Percentiles rank a stretch among this genome's conserved stretches.
These are phyloP conservation scores for Phialocephala subalpina DNA, from an alignment of 2,329 filamentous ascomycete species.

Conservation along the genomic window DNA sequence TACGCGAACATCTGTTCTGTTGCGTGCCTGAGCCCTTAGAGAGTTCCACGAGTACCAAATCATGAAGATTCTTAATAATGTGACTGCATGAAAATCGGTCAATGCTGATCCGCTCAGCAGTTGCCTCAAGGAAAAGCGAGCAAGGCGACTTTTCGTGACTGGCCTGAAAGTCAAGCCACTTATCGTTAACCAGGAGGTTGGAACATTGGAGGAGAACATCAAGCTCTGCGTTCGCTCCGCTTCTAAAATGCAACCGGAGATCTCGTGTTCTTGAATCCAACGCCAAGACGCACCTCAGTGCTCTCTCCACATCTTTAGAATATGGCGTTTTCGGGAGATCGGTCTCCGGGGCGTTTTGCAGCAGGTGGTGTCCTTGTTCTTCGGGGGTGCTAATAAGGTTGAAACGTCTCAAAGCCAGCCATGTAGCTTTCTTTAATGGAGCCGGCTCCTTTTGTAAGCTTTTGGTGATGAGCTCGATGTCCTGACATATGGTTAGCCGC, in stretches of 20 bases:
- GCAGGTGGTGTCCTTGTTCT: constrained; percentile 22
- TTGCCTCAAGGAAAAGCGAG: not conserved
- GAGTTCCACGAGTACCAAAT: constrained; percentile 16
- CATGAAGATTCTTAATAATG: constrained; percentile 21
- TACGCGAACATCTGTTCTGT: not conserved
- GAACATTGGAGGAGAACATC: constrained; percentile 24
- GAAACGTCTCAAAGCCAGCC: constrained; percentile 20
- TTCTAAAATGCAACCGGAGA: constrained; percentile 35
- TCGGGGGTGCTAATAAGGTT: constrained; percentile 22
- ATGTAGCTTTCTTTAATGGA: constrained; percentile 18
- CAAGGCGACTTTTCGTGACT: constrained; percentile 20
- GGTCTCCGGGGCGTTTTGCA: constrained; percentile 24
- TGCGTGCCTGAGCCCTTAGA: not conserved
- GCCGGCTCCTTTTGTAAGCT: constrained; percentile 25
- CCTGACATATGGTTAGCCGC: too few relatives aligned
- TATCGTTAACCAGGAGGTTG: constrained; percentile 36
- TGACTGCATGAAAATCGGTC: constrained; percentile 26
- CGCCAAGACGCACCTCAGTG: constrained; percentile 33
- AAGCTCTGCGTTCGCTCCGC: constrained; percentile 26
- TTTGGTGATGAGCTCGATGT: constrained; percentile 20
- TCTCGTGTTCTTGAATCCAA: constrained; percentile 27
- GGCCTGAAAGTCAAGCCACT: constrained; percentile 35
- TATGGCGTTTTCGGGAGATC: constrained; percentile 26
- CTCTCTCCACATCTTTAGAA: constrained; percentile 26
- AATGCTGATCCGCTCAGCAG: too few relatives aligned